Evolutionary conservation across 371 early-diverging fungal species (phyloP).

Genomic region (Mucor velutinosus): DNA sequence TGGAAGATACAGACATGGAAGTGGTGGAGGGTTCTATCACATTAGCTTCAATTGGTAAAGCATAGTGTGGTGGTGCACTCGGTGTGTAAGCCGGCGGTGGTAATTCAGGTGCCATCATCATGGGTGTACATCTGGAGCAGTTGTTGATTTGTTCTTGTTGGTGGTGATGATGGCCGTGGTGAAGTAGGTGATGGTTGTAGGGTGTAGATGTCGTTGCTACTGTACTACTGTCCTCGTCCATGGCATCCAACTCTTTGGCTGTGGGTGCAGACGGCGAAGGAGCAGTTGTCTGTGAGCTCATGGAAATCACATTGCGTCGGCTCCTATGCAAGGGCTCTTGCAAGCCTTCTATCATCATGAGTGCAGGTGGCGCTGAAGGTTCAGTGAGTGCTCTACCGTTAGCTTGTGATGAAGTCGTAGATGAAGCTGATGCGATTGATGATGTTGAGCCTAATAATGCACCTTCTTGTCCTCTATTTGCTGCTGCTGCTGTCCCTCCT

Average conservation of each 20-base stretch:
- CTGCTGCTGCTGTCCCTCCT: neutral
- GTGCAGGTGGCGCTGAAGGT: slow-evolving; percentile 31
- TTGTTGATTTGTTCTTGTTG: neutral
- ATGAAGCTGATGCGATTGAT: neutral
- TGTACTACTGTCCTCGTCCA: slow-evolving; percentile 13
- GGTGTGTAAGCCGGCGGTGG: slow-evolving; percentile 43
- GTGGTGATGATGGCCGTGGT: slow-evolving; percentile 4
- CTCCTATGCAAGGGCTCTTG: neutral
- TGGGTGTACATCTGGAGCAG: slow-evolving; percentile 15
- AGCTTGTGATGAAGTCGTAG: neutral
- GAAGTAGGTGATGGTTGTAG: neutral
- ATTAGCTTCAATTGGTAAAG: slow-evolving; percentile 19
- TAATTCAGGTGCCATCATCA: slow-evolving; percentile 19
- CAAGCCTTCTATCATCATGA: neutral
- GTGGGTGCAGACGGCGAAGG: slow-evolving; percentile 36
- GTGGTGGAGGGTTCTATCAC: neutral
- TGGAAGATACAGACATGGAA: neutral
- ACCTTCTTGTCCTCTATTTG: neutral
- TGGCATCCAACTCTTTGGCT: slow-evolving; percentile 34
- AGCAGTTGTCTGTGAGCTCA: slow-evolving; percentile 24
- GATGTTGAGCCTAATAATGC: neutral
- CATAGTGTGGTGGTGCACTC: slow-evolving; percentile 35
- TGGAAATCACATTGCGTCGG: slow-evolving; percentile 9
- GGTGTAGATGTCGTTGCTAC: neutral
- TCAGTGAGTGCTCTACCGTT: slow-evolving; percentile 8